Evolutionary conservation across 2,329 filamentous ascomycete genomes (phyloP).

Genomic region (Ceratocystis huliohia): DNA sequence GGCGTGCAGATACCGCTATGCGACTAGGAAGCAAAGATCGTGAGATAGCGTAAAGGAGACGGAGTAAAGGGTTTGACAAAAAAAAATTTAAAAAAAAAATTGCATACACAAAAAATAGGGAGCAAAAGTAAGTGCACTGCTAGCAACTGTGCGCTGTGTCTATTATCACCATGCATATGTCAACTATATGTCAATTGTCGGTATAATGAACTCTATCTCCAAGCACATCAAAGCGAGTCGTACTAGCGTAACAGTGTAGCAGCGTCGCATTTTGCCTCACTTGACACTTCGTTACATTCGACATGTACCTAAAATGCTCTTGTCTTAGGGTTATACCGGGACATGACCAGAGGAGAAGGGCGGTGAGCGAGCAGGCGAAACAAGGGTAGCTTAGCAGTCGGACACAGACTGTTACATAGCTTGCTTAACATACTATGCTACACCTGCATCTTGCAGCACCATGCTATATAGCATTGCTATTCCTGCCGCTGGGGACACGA

Average conservation of each 20-base stretch:
- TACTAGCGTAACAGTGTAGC: no score
- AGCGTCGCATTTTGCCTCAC: not conserved
- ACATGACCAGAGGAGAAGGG: not conserved
- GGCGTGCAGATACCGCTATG: not conserved
- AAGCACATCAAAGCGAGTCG: not conserved
- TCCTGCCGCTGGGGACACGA: no score
- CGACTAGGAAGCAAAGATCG: not conserved
- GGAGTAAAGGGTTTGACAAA: no score
- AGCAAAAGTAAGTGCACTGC: not conserved
- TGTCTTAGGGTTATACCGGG: not conserved
- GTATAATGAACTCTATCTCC: not conserved
- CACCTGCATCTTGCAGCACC: not conserved
- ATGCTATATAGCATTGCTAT: no score
- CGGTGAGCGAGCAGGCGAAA: not conserved
- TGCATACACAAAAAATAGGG: no score
- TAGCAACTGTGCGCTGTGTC: not conserved
- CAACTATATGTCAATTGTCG: not conserved
- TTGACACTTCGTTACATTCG: not conserved
- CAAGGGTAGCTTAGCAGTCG: not conserved
- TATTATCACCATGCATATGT: not conserved
- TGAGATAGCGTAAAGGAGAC: not conserved
- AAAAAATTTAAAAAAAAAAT: no score
- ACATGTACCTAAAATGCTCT: not conserved
- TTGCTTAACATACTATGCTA: not conserved
- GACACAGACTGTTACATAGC: not conserved